Conservation (phyloP, 2,329 filamentous ascomycete genomes). For the Chalaropsis thielavioides region DNA sequence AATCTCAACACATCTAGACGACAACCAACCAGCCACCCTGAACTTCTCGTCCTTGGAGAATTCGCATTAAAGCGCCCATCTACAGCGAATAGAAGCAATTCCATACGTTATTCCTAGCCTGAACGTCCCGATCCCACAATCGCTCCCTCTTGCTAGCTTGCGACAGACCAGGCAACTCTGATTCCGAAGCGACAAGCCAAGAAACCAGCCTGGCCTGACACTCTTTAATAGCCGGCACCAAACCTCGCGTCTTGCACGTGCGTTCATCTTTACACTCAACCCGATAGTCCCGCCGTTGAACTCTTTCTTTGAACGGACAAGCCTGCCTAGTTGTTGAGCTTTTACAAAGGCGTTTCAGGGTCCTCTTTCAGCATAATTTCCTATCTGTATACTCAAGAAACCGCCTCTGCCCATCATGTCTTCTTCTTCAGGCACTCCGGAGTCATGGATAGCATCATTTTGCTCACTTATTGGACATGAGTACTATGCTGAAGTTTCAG, state of each 20-base stretch:
- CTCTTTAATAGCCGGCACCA: background rate
- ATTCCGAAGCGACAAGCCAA: background rate
- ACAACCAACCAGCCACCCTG: background rate
- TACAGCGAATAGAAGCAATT: background rate
- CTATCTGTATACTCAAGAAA: background rate
- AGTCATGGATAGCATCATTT: constrained; percentile 97
- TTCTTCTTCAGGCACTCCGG: constrained; percentile 46
- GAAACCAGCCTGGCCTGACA: background rate
- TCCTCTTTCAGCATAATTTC: background rate
- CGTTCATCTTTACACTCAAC: background rate
- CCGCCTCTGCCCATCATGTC: constrained; percentile 32
- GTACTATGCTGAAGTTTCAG: constrained; percentile 96
- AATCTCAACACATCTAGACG: background rate
- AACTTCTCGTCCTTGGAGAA: background rate
- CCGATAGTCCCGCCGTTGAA: background rate
- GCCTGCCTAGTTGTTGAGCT: background rate
- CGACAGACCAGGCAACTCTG: background rate
- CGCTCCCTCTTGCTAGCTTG: background rate
- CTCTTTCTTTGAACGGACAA: background rate
- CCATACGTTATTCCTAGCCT: background rate
- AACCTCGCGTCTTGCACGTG: background rate
- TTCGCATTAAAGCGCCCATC: background rate
- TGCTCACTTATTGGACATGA: constrained; percentile 92
- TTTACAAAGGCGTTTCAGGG: background rate
- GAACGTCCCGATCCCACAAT: background rate